Conservation (phyloP, 1,139 yeast genomes). For the Diutina catenulata region DNA sequence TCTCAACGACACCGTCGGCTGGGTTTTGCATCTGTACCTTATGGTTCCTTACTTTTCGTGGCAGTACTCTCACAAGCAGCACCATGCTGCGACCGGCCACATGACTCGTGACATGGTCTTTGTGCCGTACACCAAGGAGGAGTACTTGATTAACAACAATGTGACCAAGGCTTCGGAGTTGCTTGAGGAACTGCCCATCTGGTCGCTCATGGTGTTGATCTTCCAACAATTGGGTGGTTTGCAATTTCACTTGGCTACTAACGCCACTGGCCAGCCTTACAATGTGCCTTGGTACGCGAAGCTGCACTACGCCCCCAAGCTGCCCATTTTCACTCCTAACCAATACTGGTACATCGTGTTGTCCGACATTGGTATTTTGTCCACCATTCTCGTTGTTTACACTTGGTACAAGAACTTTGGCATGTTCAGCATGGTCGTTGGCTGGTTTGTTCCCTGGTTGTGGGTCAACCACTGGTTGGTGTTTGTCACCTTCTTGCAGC, state of each 20-base stretch:
- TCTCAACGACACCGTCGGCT: constrained; percentile 68
- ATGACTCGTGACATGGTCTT: constrained; percentile 74
- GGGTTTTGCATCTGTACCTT: constrained; percentile 70
- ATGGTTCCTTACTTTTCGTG: constrained; percentile 81
- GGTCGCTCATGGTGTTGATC: constrained; percentile 40
- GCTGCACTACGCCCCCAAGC: constrained; percentile 57
- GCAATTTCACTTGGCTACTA: constrained; percentile 50
- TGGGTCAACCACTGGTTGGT: constrained; percentile 89
- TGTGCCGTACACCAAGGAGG: constrained; percentile 56
- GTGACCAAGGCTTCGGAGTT: constrained; percentile 41
- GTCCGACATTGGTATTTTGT: constrained; percentile 60
- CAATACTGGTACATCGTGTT: constrained; percentile 61
- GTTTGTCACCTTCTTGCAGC: constrained; percentile 75
- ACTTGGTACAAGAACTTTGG: constrained; percentile 57
- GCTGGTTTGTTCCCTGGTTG: constrained; percentile 69
- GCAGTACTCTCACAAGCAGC: constrained; percentile 75
- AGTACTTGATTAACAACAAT: constrained; percentile 29
- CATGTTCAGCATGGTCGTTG: constrained; percentile 47
- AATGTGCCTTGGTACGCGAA: constrained; percentile 20
- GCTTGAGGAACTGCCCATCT: constrained; percentile 65
- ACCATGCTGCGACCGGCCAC: constrained; percentile 84
- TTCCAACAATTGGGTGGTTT: constrained; percentile 74
- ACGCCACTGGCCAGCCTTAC: constrained; percentile 69
- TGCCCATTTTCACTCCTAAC: constrained; percentile 61
- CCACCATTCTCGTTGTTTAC: constrained; percentile 44